These are phyloP conservation scores for Pleurotus ostreatus DNA, from an alignment of 768 basidiomycete genomes.

Conservation along the genomic window DNA sequence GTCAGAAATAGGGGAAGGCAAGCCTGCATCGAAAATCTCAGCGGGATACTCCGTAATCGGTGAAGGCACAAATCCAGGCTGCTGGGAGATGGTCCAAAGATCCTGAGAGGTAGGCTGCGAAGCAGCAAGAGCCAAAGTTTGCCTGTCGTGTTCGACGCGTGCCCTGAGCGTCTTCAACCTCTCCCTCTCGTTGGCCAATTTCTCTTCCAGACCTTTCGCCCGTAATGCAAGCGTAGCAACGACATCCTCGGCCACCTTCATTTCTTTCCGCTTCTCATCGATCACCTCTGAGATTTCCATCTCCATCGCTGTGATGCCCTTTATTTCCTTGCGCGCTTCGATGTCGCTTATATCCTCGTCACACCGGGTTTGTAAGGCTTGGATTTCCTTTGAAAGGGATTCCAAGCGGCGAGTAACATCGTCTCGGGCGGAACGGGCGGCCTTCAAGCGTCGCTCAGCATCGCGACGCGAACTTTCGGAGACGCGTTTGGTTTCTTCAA, in stretches of 20 bases:
- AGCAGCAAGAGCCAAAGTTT: constrained; percentile 26
- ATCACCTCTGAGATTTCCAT: constrained; percentile 49
- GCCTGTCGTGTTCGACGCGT: constrained; percentile 46
- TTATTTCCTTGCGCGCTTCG: constrained; percentile 30
- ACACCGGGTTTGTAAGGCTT: constrained; percentile 48
- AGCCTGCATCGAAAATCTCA: background rate
- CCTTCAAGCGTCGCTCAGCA: constrained; percentile 82
- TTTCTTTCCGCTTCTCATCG: constrained; percentile 55
- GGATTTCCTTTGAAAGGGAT: constrained; percentile 59
- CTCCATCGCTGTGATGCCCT: constrained; percentile 45
- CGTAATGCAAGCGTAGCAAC: constrained; percentile 58
- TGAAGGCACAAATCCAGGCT: background rate
- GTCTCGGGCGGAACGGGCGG: constrained; percentile 61
- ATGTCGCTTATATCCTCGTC: constrained; percentile 52
- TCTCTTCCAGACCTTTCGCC: constrained; percentile 72
- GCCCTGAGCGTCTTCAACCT: constrained; percentile 55
- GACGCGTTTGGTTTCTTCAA: constrained; percentile 83
- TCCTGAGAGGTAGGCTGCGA: background rate
- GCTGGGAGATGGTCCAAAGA: background rate
- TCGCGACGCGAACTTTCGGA: constrained; percentile 81
- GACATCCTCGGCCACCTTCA: constrained; percentile 63
- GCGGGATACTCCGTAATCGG: background rate
- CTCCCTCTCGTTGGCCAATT: constrained; percentile 59
- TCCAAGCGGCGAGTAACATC: constrained; percentile 55
- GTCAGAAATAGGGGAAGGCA: background rate